Evolutionary conservation across 257 asterid species (phyloP).

Genomic region (Mitragyna speciosa): DNA sequence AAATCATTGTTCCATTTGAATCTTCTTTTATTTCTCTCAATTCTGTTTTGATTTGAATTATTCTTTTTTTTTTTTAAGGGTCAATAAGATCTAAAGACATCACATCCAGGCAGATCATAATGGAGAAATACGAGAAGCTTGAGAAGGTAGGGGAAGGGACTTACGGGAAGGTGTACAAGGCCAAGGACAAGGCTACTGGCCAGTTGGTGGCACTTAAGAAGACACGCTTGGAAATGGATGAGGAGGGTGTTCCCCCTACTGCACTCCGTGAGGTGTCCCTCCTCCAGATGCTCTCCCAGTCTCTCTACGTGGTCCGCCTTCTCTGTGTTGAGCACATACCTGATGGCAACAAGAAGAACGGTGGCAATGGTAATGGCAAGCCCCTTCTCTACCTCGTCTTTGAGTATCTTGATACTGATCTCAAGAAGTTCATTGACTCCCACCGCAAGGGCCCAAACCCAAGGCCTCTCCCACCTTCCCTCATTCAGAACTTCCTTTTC

Average conservation of each 20-base stretch:
- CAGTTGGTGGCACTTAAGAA: slow-evolving; percentile 91
- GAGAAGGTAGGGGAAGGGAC: slow-evolving; percentile 99
- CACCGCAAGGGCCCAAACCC: slow-evolving; percentile 83
- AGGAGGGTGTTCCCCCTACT: slow-evolving; percentile 94
- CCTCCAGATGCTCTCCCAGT: slow-evolving; percentile 95
- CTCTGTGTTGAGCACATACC: slow-evolving; percentile 85
- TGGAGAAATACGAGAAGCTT: slow-evolving; percentile 81
- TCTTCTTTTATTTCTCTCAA: not conserved
- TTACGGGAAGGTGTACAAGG: slow-evolving; percentile 96
- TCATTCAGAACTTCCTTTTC: slow-evolving; percentile 70
- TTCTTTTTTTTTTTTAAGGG: not conserved
- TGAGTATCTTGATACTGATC: slow-evolving; percentile 91
- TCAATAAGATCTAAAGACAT: not conserved
- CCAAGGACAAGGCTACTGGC: slow-evolving; percentile 83
- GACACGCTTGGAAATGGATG: slow-evolving; percentile 96
- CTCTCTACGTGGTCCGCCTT: slow-evolving; percentile 81
- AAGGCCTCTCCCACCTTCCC: slow-evolving; percentile 57
- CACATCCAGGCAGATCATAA: not conserved
- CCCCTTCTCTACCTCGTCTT: slow-evolving; percentile 88
- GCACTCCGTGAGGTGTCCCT: slow-evolving; percentile 91
- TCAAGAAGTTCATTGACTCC: slow-evolving; percentile 80
- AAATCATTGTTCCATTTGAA: not conserved
- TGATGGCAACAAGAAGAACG: slow-evolving; percentile 47
- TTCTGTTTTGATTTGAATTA: not conserved
- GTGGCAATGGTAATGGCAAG: slow-evolving; percentile 52